Percentiles rank a stretch among this genome's conserved stretches.
phyloP scores from a whole-genome alignment of 768 basidiomycete genomes.

The Lactifluus pinguis region DNA sequence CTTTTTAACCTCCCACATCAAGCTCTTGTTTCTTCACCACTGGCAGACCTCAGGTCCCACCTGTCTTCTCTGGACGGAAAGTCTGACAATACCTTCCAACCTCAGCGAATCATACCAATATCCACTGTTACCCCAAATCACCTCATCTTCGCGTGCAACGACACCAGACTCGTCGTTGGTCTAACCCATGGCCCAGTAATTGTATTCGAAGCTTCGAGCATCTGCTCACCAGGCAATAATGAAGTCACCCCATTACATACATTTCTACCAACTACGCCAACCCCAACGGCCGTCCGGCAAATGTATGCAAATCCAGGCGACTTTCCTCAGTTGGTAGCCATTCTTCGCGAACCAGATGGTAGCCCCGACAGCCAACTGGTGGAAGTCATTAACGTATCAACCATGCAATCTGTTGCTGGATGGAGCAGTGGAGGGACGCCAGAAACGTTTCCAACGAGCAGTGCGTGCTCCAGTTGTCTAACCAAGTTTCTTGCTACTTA shows the following conservation, averaged over 20 bases:
- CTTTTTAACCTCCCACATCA: neutral
- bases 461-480: conserved; percentile 33
- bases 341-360: conserved; percentile 36
- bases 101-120: conserved; percentile 43
- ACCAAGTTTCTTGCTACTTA: conserved; percentile 8
- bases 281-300: conserved; percentile 38
- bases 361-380: conserved; percentile 35
- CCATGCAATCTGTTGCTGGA: conserved; percentile 38
- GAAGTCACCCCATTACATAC: conserved; percentile 40
- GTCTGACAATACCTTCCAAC: conserved; percentile 35
- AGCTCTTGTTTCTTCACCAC: conserved; percentile 57
- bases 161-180: conserved; percentile 51
- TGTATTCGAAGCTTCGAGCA: conserved; percentile 45
- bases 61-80: conserved; percentile 36
- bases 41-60: conserved; percentile 49
- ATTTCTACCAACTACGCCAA: conserved; percentile 32
- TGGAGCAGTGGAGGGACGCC: conserved; percentile 44
- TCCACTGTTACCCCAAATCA: conserved; percentile 40
- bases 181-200: conserved; percentile 49
- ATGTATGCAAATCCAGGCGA: conserved; percentile 59
- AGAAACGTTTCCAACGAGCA: conserved; percentile 45
- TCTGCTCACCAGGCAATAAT: conserved; percentile 40
- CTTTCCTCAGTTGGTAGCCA: conserved; percentile 49
- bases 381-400: conserved; percentile 49
- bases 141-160: conserved; percentile 49